Conservation (phyloP, 495 filamentous ascomycete genomes). For the Talaromyces adpressus region DNA sequence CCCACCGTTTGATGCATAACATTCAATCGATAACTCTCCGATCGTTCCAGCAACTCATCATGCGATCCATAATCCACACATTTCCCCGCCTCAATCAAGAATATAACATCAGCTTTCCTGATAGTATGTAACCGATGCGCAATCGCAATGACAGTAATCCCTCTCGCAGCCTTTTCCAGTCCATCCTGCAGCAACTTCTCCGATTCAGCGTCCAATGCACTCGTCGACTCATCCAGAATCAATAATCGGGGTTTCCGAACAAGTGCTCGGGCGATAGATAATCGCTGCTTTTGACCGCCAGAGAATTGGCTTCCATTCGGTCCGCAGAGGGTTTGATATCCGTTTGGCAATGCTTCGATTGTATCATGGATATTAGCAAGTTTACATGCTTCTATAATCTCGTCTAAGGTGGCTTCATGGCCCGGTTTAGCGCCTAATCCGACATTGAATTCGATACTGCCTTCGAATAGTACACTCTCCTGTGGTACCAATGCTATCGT, state of each 20-base stretch:
- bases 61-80: conserved; percentile 46
- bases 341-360: conserved; percentile 30
- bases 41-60: conserved; percentile 43
- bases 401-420: conserved; percentile 35
- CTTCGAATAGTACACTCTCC: conserved; percentile 47
- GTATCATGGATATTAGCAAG: conserved; percentile 26
- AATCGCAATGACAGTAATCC: conserved; percentile 39
- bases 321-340: conserved; percentile 50
- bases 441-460: conserved; percentile 48
- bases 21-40: conserved; percentile 52
- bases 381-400: conserved; percentile 34
- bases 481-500: conserved; percentile 60
- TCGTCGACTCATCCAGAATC: conserved; percentile 50
- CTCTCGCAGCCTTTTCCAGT: conserved; percentile 30
- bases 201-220: conserved; percentile 40
- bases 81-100: conserved; percentile 41
- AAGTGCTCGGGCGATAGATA: conserved; percentile 71
- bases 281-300: conserved; percentile 49
- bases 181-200: conserved; percentile 44
- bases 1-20: conserved; percentile 38
- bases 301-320: conserved; percentile 28
- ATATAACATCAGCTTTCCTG: conserved; percentile 43
- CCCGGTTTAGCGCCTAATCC: conserved; percentile 52
- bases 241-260: conserved; percentile 77
- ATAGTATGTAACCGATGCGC: conserved; percentile 55